These are phyloP conservation scores for Fusarium liriodendri DNA, from an alignment of 2,329 filamentous ascomycete genomes.

Conservation along the genomic window DNA sequence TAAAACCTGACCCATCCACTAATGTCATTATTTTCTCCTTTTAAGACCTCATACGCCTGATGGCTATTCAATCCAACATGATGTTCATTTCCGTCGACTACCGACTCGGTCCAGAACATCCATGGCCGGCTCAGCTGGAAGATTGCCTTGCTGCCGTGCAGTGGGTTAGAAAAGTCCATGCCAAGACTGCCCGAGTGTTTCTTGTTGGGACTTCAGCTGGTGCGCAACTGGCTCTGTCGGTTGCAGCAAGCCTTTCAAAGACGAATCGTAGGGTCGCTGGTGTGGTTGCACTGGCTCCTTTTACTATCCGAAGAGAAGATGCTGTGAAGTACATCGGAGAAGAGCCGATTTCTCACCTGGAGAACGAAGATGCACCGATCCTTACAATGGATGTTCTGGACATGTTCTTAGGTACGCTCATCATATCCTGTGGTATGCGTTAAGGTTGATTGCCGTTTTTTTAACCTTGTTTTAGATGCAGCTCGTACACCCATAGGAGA, in stretches of 20 bases:
- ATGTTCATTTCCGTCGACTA: background rate
- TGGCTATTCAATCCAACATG: background rate
- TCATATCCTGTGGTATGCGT: background rate
- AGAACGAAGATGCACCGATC: background rate
- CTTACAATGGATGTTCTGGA: background rate
- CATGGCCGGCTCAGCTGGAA: background rate
- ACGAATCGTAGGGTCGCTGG: background rate
- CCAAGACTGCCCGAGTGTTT: background rate
- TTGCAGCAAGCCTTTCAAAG: background rate
- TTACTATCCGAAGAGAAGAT: background rate
- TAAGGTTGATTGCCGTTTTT: background rate
- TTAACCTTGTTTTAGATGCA: background rate
- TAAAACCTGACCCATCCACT: background rate
- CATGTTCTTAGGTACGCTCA: background rate
- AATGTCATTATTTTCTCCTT: background rate
- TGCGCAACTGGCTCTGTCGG: background rate
- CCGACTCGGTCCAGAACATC: background rate
- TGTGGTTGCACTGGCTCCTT: background rate
- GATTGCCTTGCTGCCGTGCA: background rate
- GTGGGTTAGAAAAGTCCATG: background rate
- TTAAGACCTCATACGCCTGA: background rate
- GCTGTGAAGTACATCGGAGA: background rate
- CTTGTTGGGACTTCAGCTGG: background rate
- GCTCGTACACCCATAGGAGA: background rate
- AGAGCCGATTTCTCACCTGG: background rate